phyloP scores from a whole-genome alignment of 2,329 filamentous ascomycete genomes.

The Thermothelomyces thermophilus region DNA sequence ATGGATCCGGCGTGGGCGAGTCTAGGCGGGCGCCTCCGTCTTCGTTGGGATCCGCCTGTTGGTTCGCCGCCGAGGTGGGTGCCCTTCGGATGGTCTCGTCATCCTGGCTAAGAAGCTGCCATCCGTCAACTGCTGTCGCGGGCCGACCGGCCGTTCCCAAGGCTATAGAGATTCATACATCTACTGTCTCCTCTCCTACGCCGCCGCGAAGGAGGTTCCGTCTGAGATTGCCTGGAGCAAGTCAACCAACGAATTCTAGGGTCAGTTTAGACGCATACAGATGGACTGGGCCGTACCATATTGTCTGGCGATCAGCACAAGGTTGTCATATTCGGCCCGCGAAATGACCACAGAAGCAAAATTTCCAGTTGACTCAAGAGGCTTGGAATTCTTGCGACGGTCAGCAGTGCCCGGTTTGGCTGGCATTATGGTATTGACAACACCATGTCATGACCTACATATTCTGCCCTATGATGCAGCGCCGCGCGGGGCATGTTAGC shows the following conservation, averaged over 20 bases:
- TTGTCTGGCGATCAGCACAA: constrained; percentile 47
- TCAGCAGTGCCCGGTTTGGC: constrained; percentile 9
- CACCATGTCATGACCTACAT: constrained; percentile 33
- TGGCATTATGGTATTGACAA: neutral
- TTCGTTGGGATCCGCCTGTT: constrained; percentile 13
- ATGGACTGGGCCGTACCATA: constrained; percentile 40
- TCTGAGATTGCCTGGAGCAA: constrained; percentile 36
- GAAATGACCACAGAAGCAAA: constrained; percentile 42
- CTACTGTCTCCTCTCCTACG: constrained; percentile 40
- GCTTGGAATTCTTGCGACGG: constrained; percentile 17
- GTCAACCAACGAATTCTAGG: constrained; percentile 3
- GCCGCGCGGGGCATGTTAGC: constrained; percentile 12
- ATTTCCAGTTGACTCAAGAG: constrained; percentile 11
- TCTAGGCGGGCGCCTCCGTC: constrained; percentile 18
- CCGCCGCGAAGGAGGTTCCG: constrained; percentile 46
- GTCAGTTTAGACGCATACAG: neutral
- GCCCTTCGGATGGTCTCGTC: constrained; percentile 24
- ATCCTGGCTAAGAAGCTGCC: constrained; percentile 28
- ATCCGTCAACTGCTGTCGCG: constrained; percentile 8
- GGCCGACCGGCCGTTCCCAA: neutral
- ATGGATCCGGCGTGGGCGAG: neutral
- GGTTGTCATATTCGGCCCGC: constrained; percentile 53
- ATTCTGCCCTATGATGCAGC: constrained; percentile 36
- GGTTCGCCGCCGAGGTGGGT: constrained; percentile 1
- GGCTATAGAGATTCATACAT: constrained; percentile 31